Percentiles rank a stretch among this genome's conserved stretches.
Conservation (phyloP, 1,284 basidiomycete genomes). For the Leccinum fallax region DNA sequence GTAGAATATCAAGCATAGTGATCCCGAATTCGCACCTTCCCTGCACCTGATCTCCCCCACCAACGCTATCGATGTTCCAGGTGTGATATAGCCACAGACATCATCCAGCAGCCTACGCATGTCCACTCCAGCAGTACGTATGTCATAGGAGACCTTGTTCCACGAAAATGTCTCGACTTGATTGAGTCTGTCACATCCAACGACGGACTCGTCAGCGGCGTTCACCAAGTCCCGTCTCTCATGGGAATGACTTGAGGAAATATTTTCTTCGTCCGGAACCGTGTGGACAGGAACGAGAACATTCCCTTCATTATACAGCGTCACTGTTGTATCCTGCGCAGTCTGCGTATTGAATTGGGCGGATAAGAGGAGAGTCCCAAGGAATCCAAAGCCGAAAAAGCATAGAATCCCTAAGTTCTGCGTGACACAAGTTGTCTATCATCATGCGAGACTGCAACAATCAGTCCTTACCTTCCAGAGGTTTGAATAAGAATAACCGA, state of each 20-base stretch:
- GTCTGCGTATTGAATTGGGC: constrained; percentile 44
- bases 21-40: constrained; percentile 47
- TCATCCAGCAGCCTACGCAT: constrained; percentile 68
- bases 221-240: neutral
- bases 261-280: constrained; percentile 19
- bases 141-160: constrained; percentile 57
- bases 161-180: constrained; percentile 57
- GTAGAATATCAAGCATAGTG: too few relatives aligned
- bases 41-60: constrained; percentile 81
- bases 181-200: constrained; percentile 26
- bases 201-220: neutral
- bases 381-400: constrained; percentile 47
- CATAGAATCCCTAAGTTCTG: constrained; percentile 57
- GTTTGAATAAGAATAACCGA: constrained; percentile 58
- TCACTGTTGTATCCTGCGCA: constrained; percentile 33
- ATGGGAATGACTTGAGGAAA: constrained; percentile 5
- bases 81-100: constrained; percentile 81
- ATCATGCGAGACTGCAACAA: neutral
- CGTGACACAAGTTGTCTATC: too few relatives aligned
- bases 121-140: constrained; percentile 44
- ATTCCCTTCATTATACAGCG: constrained; percentile 45
- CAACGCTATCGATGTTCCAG: constrained; percentile 73
- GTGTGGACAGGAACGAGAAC: neutral
- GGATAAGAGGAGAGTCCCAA: constrained; percentile 48
- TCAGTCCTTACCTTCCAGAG: constrained; percentile 61